Base-by-base conservation (phyloP, 1,139 yeast species). In the Zygosaccharomyces pseudobailii region DNA sequence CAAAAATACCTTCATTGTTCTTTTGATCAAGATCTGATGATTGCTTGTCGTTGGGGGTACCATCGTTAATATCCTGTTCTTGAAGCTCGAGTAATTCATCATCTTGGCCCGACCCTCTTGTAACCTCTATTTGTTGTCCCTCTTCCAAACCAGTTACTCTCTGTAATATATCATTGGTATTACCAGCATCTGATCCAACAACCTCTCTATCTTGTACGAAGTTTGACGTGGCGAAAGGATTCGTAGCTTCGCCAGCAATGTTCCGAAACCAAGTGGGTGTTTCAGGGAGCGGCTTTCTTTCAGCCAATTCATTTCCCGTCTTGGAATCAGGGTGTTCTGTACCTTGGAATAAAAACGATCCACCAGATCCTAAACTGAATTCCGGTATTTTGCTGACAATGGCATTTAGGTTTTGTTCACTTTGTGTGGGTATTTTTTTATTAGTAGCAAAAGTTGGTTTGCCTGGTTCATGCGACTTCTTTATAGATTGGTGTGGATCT, bases 331-430 rank as follows among this genome's bases (percentile, higher is more conserved):
- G 21, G 13, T 3, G 17, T 22, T 27, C 25, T 8, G 40, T 22
- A 4, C 52, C 58, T 19, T 52, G 58, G 32, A 53, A 58, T 7
- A 58, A 42, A 27, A 58, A 50, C 0, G 62, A 58, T 24, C 43
- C 40, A 9, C 44, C 31, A 6, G 28, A 35, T 8, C 37, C 40
- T 8, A 43, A 35, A 21, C 48, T 34, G 19, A 55, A 48, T 3
- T 50, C 47, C 5, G 63, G 57, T 10, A 61, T 54, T 43, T 56
- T 57, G 23, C 50, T 45, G 2, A 57, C 40, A 32, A 62, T 54
- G 22, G 45, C 46, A 32, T 56, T 49, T 19, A 60, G 36, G 40
- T 54, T 56, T 23, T 58, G 61, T 42, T 61, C 49, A 8, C 54
- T 45, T 46, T 55, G 58, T n/a, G 57, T 51, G 40, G 25, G 37